Percentiles rank a stretch among this genome's conserved stretches.
phyloP scores from a whole-genome alignment of 768 basidiomycete genomes.

The Boletales sp. region DNA sequence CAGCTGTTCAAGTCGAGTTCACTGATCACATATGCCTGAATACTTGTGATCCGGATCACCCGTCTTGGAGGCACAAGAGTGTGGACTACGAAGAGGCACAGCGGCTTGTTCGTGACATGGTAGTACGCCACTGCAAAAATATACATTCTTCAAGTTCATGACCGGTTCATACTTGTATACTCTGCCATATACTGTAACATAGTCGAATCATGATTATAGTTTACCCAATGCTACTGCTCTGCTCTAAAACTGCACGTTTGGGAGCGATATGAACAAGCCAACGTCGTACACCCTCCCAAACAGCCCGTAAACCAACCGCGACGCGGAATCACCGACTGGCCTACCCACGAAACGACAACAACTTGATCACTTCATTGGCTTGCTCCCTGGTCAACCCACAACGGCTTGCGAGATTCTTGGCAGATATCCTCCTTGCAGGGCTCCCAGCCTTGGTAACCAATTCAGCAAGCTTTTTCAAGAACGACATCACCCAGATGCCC shows the following conservation, averaged over 20 bases:
- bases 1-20: conserved; percentile 9
- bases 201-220: neutral
- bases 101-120: conserved; percentile 7
- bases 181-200: neutral
- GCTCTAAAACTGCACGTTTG: neutral
- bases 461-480: conserved; percentile 18
- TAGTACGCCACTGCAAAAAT: conserved; percentile 10
- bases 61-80: conserved; percentile 18
- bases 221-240: neutral
- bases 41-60: conserved; percentile 10
- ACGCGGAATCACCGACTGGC: too few species aligned
- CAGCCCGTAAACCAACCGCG: too few species aligned
- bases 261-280: neutral
- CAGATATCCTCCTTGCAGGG: conserved; percentile 4
- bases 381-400: conserved; percentile 17
- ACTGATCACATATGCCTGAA: conserved; percentile 17
- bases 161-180: neutral
- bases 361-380: conserved; percentile 14
- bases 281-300: neutral
- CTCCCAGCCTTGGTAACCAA: conserved; percentile 8
- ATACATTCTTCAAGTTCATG: neutral
- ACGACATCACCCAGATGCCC: conserved; percentile 20
- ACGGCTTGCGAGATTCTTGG: conserved; percentile 9
- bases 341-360: too few species aligned
- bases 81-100: conserved; percentile 17